Base-by-base conservation (phyloP, 176 grass and related monocot species). In the Ampelocalamus luodianensis region DNA sequence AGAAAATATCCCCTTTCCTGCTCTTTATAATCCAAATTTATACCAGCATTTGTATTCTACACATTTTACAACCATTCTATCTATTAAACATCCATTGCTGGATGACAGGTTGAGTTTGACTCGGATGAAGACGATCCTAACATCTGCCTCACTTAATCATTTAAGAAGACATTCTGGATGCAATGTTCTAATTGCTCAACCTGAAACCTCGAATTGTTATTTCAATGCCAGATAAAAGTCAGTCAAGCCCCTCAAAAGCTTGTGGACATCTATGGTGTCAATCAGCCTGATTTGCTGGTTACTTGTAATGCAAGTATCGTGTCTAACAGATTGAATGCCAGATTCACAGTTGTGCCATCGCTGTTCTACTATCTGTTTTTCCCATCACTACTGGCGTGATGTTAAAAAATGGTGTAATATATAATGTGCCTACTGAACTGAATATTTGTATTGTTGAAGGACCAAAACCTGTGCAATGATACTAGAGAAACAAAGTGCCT, bases 81-180 rank as follows among this genome's bases (percentile, higher is more conserved):
- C 56, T 22, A 38, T 71, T 81, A 43, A 85, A 14, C 65, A n/a
- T 45, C 9, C 18, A 18, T 6, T 71, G 64, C 42, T 85, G 50
- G 13, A 77, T 85, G 71, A 29, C 85, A 95, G 93, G 93, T 93
- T 84, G 90, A 95, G 71, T 95, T 95, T 78, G 90, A 95, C 50
- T 93, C 76, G 13, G 88, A 91, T 65, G 90, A 95, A 79, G 93
- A 95, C 50, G 93, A 89, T 87, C 93, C 93, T 73, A 95, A 93
- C 58, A 46, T 75, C 65, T 82, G 78, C 75, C 82, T 95, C 20
- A 7, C 7, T 27, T 95, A 74, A 46, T 51, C 4, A 4, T 37
- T 11, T 14, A 64, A 48, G 60, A 85, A 64, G 62, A 68, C 27
- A 63, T 74, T 87, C 18, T 63, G 16, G 67, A 68, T 60, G 16